These are phyloP conservation scores for Apostasia shenzhenica DNA, from an alignment of 106 monocot genomes.

Conservation along the genomic window DNA sequence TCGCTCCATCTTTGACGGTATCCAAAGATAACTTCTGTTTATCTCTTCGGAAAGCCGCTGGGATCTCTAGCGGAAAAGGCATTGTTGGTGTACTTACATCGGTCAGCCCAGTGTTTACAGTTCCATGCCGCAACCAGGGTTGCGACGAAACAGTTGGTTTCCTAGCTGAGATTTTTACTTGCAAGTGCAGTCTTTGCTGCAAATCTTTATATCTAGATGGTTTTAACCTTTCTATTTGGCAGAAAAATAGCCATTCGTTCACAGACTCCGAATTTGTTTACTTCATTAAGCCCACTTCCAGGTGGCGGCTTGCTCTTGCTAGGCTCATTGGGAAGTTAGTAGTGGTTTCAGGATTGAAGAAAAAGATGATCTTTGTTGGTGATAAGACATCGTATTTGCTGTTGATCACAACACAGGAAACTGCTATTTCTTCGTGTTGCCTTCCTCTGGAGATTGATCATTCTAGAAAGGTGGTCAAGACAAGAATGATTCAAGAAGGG, in stretches of 20 bases:
- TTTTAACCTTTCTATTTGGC: background rate
- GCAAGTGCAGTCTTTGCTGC: slow-evolving; percentile 21
- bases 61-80: background rate
- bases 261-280: slow-evolving; percentile 33
- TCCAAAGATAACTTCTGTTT: background rate
- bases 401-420: slow-evolving; percentile 41
- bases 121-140: slow-evolving; percentile 12
- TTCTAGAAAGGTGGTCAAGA: background rate
- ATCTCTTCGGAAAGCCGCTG: slow-evolving; percentile 4
- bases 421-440: slow-evolving; percentile 19
- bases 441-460: background rate
- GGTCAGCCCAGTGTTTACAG: slow-evolving; percentile 42
- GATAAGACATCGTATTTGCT: slow-evolving; percentile 32
- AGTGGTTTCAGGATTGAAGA: slow-evolving; percentile 54
- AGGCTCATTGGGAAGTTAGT: slow-evolving; percentile 54
- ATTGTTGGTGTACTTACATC: slow-evolving; percentile 29
- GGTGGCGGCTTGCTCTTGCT: slow-evolving; percentile 50
- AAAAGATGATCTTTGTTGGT: slow-evolving; percentile 47
- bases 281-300: slow-evolving; percentile 34
- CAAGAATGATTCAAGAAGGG: background rate
- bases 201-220: background rate
- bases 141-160: slow-evolving; percentile 33
- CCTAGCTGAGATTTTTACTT: slow-evolving; percentile 34
- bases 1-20: background rate
- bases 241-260: slow-evolving; percentile 21